Conservation (phyloP, 495 filamentous ascomycete genomes). For the Schizothecium vesticola region DNA sequence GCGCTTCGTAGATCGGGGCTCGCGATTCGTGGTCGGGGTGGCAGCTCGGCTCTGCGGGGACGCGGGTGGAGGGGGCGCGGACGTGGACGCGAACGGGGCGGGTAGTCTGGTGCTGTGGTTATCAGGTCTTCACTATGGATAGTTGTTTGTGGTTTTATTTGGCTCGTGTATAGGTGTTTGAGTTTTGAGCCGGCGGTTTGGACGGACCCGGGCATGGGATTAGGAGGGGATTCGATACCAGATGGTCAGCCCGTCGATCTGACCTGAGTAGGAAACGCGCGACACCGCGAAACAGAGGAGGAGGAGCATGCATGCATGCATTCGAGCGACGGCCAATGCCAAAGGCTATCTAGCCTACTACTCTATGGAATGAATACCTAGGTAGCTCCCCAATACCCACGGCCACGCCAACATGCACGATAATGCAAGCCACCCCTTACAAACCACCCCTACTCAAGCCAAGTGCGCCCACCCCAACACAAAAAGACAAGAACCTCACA, state of each 20-base stretch:
- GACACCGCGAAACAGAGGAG: neutral
- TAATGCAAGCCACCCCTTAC: neutral
- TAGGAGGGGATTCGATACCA: neutral
- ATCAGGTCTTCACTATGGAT: neutral
- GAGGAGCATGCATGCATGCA: neutral
- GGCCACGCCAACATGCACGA: neutral
- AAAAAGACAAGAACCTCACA: constrained; percentile 23
- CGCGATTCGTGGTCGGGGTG: constrained; percentile 2
- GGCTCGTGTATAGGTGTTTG: neutral
- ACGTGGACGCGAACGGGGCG: constrained; percentile 15
- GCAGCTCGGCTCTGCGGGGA: neutral
- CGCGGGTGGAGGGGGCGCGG: constrained; percentile 4
- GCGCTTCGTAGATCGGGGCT: neutral
- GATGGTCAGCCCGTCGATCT: neutral
- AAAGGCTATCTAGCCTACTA: neutral
- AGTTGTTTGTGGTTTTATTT: neutral
- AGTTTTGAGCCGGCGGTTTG: neutral
- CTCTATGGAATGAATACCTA: neutral
- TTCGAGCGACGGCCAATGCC: neutral
- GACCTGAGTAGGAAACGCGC: neutral
- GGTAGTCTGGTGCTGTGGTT: neutral
- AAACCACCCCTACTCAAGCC: neutral
- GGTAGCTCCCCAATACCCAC: neutral
- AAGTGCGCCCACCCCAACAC: neutral
- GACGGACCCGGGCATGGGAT: neutral